Conservation (phyloP, 306 rosid genomes). For the Vicia faba region DNA sequence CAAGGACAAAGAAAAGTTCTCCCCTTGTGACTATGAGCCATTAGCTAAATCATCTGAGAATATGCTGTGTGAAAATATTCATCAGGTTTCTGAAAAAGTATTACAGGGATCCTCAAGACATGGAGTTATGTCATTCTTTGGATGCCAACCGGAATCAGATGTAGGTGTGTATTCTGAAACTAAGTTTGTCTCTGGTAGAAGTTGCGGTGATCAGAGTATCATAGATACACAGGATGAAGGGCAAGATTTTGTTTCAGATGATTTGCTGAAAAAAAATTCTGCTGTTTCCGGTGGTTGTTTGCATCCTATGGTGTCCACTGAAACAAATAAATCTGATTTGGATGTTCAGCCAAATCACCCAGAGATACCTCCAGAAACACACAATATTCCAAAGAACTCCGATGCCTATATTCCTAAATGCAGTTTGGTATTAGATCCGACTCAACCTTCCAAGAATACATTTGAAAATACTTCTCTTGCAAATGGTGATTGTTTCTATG, state of each 20-base stretch:
- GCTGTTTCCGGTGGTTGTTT: slow-evolving; percentile 24
- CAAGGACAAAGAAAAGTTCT: slow-evolving; percentile 34
- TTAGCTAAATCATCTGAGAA: slow-evolving; percentile 38
- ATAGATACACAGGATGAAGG: slow-evolving; percentile 39
- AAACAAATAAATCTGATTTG: slow-evolving; percentile 36
- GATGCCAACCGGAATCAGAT: slow-evolving; percentile 2
- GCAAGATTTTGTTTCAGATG: slow-evolving; percentile 38
- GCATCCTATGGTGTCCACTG: slow-evolving; percentile 35
- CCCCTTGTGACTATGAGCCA: slow-evolving; percentile 42
- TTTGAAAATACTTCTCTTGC: neutral
- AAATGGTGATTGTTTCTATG: neutral
- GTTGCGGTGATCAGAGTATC: slow-evolving; percentile 25
- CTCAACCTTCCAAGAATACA: slow-evolving; percentile 26
- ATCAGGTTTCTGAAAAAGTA: slow-evolving; percentile 26
- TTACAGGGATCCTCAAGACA: slow-evolving; percentile 31
- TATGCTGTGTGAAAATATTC: slow-evolving; percentile 28
- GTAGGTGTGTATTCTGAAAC: slow-evolving; percentile 36
- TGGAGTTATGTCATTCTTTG: neutral
- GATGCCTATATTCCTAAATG: slow-evolving; percentile 42
- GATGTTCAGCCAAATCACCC: slow-evolving; percentile 39
- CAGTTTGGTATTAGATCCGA: slow-evolving; percentile 42
- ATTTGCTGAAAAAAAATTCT: slow-evolving; percentile 37
- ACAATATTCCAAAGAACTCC: slow-evolving; percentile 37
- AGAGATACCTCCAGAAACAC: slow-evolving; percentile 30
- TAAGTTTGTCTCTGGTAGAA: slow-evolving; percentile 41